Base-by-base conservation (phyloP, 148 eudicot species). In the Limonium bicolor region DNA sequence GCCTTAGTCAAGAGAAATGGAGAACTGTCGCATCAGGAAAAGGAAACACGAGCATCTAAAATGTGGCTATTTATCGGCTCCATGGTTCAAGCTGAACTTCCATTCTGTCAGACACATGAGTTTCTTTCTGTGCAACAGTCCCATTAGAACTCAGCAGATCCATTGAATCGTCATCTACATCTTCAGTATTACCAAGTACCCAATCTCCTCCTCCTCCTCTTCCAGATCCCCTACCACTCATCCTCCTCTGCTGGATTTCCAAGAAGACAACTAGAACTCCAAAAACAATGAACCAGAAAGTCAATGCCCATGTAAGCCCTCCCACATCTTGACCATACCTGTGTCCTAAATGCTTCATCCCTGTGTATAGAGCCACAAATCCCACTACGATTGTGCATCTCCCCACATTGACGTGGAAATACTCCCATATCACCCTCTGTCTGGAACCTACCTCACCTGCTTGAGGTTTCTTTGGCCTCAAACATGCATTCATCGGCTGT, bases 61-160 rank as follows among this genome's bases (percentile, higher is more conserved):
- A n/a, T n/a, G n/a, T n/a, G 14, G 39, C 48, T 45, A 41, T 4
- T 56, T 65, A 64, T 70, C 78, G 64, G 51, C 60, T 58, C 52
- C 82, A 30, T 27, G 96, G 86, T 70, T 79, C 94, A 50, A 87
- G 57, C 54, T 87, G 96, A 67, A 87, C 64, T 74, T 82, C 96
- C 90, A 71, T 76, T 61, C 80, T 61, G 6, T 58, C 76, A 20
- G 85, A 61, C 27, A 59, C 29, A 46, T 32, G 61, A 16, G 75
- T 50, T 48, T 76, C 80, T 63, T 82, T 79, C 21, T 70, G 76
- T 3, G 48, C 44, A 45, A 42, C 29, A 25, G 64, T 45, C 45
- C 70, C 55, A 38, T 49, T 67, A 27, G 73, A 73, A 26, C 69
- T 64, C 62, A 87, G 68, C 11, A 87, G 86, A 64, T 87, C 90